phyloP scores from a whole-genome alignment of 305 asterid genomes.

The Fraxinus xanthoxyloides region DNA sequence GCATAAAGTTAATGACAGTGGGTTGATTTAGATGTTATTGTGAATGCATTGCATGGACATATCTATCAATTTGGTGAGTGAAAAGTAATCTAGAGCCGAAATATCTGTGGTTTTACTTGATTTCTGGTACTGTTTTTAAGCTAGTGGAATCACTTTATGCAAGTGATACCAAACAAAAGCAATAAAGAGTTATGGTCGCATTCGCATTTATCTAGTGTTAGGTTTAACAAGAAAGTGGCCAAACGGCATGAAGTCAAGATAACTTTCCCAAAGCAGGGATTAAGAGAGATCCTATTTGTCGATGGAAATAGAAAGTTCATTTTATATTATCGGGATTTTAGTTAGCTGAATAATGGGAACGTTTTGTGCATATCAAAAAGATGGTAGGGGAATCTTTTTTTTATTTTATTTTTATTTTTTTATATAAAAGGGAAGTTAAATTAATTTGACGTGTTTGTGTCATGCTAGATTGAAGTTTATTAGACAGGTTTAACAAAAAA shows the following conservation, averaged over 20 bases:
- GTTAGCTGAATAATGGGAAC: neutral
- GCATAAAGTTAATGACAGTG: constrained; percentile 10
- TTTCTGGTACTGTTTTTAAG: constrained; percentile 26
- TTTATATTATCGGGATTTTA: neutral
- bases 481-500: neutral
- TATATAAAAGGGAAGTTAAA: neutral
- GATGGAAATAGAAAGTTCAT: neutral
- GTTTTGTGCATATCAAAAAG: neutral
- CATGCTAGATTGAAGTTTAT: neutral
- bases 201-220: constrained; percentile 28
- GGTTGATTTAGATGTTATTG: constrained; percentile 4
- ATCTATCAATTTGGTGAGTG: neutral
- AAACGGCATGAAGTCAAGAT: constrained; percentile 33
- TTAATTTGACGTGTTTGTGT: neutral
- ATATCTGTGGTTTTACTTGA: constrained; percentile 14
- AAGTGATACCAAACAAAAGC: constrained; percentile 39
- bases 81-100: neutral
- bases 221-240: constrained; percentile 35
- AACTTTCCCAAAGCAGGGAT: constrained; percentile 26
- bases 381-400: neutral
- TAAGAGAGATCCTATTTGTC: neutral
- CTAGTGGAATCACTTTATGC: constrained; percentile 40
- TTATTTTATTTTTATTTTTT: too few species aligned
- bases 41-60: constrained; percentile 17
- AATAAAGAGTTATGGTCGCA: constrained; percentile 25